These are phyloP conservation scores for Coemansia sp. DNA, from an alignment of 192 early-diverging fungal species.

Conservation along the genomic window DNA sequence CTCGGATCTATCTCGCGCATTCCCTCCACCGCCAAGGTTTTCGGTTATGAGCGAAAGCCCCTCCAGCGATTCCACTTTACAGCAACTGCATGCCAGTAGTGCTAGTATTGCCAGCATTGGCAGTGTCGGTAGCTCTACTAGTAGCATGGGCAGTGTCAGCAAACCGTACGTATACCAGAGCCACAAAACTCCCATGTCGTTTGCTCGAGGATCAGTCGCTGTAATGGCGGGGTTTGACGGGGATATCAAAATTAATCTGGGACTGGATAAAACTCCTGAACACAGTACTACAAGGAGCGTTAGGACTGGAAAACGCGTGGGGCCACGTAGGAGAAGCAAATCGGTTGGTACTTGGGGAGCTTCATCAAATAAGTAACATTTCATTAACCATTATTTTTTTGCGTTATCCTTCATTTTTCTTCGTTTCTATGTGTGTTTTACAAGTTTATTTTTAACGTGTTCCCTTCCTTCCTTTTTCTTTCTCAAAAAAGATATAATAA, in stretches of 20 bases:
- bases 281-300: not conserved
- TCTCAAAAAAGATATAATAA: not conserved
- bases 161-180: constrained; percentile 6
- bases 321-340: constrained; percentile 33
- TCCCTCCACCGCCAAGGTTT: constrained; percentile 17
- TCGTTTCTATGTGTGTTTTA: not conserved
- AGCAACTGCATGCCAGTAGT: constrained; percentile 7
- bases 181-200: not conserved
- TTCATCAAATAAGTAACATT: not conserved
- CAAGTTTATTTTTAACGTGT: not conserved
- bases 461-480: not conserved
- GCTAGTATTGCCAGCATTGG: not conserved
- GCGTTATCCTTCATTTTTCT: not conserved
- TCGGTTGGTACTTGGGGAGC: constrained; percentile 44
- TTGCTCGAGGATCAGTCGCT: not conserved
- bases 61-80: constrained; percentile 30
- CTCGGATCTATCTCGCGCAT: constrained; percentile 27
- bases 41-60: constrained; percentile 21
- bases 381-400: not conserved
- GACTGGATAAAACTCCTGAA: constrained; percentile 25
- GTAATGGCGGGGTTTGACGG: constrained; percentile 26
- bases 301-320: constrained; percentile 17
- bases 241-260: constrained; percentile 36
- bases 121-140: not conserved
- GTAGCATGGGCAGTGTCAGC: not conserved